phyloP scores from a whole-genome alignment of 441 rosid species.

The Croton setiger region DNA sequence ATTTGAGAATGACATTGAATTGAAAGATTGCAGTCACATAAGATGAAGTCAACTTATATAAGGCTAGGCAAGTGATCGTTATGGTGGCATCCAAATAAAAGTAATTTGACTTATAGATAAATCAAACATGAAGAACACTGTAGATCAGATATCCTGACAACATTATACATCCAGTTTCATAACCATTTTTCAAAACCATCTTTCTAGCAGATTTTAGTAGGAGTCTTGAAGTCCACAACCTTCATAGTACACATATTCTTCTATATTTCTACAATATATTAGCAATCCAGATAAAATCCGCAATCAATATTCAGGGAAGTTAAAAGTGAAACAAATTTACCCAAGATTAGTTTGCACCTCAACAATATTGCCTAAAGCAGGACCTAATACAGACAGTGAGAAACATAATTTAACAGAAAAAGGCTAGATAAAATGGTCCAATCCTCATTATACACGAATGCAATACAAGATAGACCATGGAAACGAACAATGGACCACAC shows the following conservation, averaged over 20 bases:
- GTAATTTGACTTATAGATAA: neutral
- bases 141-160: neutral
- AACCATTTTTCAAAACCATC: neutral
- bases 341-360: neutral
- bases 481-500: neutral
- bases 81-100: neutral
- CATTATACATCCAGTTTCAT: neutral
- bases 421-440: neutral
- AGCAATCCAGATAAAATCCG: neutral
- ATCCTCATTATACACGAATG: neutral
- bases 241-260: neutral
- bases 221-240: neutral
- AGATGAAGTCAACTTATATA: neutral
- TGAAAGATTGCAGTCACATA: neutral
- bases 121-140: neutral
- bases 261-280: conserved; percentile 6
- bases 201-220: neutral
- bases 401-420: neutral
- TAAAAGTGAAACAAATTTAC: neutral
- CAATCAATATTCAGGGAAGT: neutral
- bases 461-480: neutral
- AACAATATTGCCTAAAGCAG: neutral
- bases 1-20: neutral
- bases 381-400: neutral
- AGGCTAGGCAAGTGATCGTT: neutral